These are phyloP conservation scores for Pythium biforme DNA, from an alignment of 352 stramenopile genomes.

Conservation along the genomic window DNA sequence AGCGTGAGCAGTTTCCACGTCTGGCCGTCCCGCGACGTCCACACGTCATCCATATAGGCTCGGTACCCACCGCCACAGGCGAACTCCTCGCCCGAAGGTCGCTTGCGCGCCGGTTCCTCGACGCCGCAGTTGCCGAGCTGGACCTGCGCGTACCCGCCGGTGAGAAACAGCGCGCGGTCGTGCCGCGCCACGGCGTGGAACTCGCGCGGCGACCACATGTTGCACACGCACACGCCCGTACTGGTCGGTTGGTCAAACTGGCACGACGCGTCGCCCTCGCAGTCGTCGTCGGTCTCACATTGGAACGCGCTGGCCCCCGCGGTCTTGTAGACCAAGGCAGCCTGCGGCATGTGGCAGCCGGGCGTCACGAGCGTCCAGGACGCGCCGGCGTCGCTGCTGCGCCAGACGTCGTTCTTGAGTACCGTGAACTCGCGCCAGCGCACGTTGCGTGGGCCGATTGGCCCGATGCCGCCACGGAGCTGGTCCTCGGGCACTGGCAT, in stretches of 20 bases:
- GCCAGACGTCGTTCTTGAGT: slow-evolving; percentile 81
- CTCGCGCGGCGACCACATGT: slow-evolving; percentile 78
- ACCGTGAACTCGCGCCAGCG: slow-evolving; percentile 68
- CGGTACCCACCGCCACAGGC: slow-evolving; percentile 63
- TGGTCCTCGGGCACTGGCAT: slow-evolving; percentile 52
- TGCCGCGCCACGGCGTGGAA: slow-evolving; percentile 59
- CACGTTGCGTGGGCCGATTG: slow-evolving; percentile 32
- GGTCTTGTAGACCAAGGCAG: slow-evolving; percentile 47
- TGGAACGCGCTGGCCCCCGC: slow-evolving; percentile 39
- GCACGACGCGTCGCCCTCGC: slow-evolving; percentile 60
- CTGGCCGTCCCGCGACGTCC: slow-evolving; percentile 60
- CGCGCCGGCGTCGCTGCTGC: slow-evolving; percentile 61
- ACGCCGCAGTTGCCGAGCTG: slow-evolving; percentile 66
- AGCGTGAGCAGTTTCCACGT: slow-evolving; percentile 51
- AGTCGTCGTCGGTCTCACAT: slow-evolving; percentile 66
- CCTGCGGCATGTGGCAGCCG: slow-evolving; percentile 58
- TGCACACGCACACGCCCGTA: slow-evolving; percentile 60
- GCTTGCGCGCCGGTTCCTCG: slow-evolving; percentile 53
- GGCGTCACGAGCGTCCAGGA: slow-evolving; percentile 75
- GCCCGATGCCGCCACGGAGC: slow-evolving; percentile 38
- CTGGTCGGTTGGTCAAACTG: slow-evolving; percentile 42
- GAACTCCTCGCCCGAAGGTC: slow-evolving; percentile 54
- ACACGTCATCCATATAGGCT: slow-evolving; percentile 71
- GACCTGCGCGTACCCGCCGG: slow-evolving; percentile 61
- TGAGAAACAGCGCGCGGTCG: slow-evolving; percentile 45